These are phyloP conservation scores for Cunninghamia lanceolata DNA, from an alignment of 75 land plant species.

Conservation along the genomic window DNA sequence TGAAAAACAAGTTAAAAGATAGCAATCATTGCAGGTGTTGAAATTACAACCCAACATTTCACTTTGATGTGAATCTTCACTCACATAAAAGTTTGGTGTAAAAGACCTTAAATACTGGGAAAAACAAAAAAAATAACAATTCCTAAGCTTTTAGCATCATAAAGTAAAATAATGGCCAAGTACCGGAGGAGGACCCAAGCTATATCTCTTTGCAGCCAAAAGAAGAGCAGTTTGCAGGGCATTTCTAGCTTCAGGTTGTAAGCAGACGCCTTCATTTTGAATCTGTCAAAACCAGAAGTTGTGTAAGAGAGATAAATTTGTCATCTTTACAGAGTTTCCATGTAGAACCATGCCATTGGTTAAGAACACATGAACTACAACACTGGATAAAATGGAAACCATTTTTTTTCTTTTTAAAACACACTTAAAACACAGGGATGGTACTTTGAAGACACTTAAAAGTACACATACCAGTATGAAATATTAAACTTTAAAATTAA, in stretches of 20 bases:
- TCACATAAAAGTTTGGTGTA: background rate
- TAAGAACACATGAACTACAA: no score
- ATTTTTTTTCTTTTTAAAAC: no score
- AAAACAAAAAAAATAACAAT: background rate
- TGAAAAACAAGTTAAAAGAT: background rate
- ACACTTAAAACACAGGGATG: no score
- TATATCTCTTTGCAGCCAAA: slow-evolving; percentile 74
- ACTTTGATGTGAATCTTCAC: background rate
- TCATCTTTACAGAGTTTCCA: background rate
- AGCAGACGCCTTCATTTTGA: slow-evolving; percentile 70
- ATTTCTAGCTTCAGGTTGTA: slow-evolving; percentile 68
- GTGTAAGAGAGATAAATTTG: background rate
- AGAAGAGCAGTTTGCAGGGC: slow-evolving; percentile 88
- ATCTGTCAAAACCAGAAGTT: slow-evolving; percentile 44
- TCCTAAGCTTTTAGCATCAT: background rate
- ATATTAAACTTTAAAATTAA: no score
- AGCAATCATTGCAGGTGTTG: background rate
- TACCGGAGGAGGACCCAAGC: slow-evolving; percentile 90
- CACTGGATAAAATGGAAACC: no score
- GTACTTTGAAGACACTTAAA: no score
- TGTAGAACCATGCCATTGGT: background rate
- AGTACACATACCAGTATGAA: no score
- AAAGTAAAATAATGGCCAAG: background rate
- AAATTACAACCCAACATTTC: background rate
- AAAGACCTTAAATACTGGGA: slow-evolving; percentile 4